Evolutionary conservation across 164 flowering plant species (phyloP).

Genomic region (Buxus sempervirens): DNA sequence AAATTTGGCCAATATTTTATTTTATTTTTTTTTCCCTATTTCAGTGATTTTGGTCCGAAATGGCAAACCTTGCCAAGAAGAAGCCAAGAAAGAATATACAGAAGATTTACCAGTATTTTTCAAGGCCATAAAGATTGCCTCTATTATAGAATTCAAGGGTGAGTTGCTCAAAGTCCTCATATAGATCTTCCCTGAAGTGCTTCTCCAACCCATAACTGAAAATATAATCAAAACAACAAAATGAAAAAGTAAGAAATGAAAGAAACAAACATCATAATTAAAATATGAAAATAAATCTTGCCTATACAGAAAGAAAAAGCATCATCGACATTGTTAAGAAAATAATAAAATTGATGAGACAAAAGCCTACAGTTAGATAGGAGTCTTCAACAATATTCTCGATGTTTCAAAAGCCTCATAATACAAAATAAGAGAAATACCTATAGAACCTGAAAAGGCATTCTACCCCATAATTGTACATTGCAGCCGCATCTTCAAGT

Average conservation of each 20-base stretch:
- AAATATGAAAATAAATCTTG: background rate
- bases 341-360: background rate
- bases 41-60: no score
- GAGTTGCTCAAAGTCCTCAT: conserved; percentile 75
- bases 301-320: background rate
- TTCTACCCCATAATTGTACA: conserved; percentile 83
- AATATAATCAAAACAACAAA: background rate
- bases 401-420: background rate
- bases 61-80: no score
- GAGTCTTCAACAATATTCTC: background rate
- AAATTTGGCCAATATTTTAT: no score
- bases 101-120: conserved; percentile 77
- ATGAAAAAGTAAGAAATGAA: no score
- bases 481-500: conserved; percentile 87
- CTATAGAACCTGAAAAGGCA: conserved; percentile 97
- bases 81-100: background rate
- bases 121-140: conserved; percentile 92
- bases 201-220: conserved; percentile 93
- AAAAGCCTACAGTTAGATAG: background rate
- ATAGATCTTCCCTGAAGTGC: conserved; percentile 75
- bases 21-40: no score
- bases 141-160: conserved; percentile 74
- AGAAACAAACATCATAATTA: background rate
- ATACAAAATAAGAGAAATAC: conserved; percentile 29
- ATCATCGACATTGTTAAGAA: no score